Conservation (phyloP, 129 eudicot species). For the Tagetes erecta region DNA sequence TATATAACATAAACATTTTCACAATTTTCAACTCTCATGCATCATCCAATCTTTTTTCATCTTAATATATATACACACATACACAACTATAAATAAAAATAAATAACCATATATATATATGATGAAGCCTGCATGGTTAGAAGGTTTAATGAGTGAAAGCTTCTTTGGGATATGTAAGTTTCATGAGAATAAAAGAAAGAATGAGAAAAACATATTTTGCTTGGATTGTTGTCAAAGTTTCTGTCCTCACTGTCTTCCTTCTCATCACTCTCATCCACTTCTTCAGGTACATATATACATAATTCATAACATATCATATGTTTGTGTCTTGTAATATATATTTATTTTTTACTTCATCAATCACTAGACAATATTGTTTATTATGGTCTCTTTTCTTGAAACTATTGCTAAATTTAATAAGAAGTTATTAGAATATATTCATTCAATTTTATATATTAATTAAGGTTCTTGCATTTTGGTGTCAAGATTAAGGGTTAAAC, state of each 20-base stretch:
- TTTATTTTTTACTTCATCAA: not conserved
- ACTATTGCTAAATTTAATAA: not conserved
- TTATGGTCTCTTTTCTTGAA: too few species aligned
- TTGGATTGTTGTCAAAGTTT: slow-evolving; percentile 74
- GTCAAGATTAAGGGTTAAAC: too few species aligned
- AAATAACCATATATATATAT: too few species aligned
- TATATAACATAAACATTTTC: slow-evolving; percentile 9
- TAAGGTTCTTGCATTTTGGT: not conserved
- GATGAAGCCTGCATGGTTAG: slow-evolving; percentile 82
- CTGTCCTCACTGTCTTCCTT: slow-evolving; percentile 90
- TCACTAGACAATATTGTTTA: not conserved
- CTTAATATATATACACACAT: not conserved
- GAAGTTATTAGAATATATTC: not conserved
- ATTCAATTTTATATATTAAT: too few species aligned
- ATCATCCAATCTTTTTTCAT: slow-evolving; percentile 5
- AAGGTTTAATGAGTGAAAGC: slow-evolving; percentile 68
- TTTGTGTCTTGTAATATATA: not conserved
- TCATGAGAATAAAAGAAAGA: slow-evolving; percentile 65
- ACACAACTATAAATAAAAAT: not conserved
- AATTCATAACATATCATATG: too few species aligned
- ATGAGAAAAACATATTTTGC: slow-evolving; percentile 86
- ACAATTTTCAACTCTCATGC: slow-evolving; percentile 1
- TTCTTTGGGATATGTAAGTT: slow-evolving; percentile 67
- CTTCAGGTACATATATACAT: slow-evolving; percentile 75
- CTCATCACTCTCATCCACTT: slow-evolving; percentile 78